Evolutionary conservation across 23 red algal species (phyloP).

Genomic region (Gracilaria vermiculophylla): DNA sequence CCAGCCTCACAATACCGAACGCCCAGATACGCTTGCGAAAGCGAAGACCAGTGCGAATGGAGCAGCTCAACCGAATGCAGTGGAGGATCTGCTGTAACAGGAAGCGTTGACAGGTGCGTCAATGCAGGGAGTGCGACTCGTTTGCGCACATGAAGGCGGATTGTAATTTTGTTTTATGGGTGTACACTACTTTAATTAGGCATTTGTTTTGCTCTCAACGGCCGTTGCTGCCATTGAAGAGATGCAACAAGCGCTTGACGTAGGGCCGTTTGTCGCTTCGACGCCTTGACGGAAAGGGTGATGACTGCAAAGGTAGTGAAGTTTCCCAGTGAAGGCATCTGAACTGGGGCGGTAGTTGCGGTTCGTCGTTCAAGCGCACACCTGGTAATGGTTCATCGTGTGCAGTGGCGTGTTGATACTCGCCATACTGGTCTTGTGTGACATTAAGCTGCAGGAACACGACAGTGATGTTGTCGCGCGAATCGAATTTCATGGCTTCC

Average conservation of each 20-base stretch:
- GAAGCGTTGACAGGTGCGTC: no score
- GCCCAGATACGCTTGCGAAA: no score
- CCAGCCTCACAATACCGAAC: no score
- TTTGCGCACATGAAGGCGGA: neutral
- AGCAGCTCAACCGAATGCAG: no score
- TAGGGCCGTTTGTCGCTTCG: neutral
- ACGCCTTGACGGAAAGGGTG: neutral
- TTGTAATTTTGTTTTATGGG: neutral
- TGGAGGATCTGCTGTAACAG: no score
- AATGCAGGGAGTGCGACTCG: no score
- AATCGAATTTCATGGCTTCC: neutral
- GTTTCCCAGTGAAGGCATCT: conserved; percentile 2
- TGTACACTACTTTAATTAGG: neutral
- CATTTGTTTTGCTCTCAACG: neutral
- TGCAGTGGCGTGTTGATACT: neutral
- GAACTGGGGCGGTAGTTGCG: neutral
- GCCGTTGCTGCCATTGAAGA: neutral
- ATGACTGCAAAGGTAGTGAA: neutral
- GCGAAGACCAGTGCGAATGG: no score
- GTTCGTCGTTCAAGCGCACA: neutral
- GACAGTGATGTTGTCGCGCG: neutral
- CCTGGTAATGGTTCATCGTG: neutral
- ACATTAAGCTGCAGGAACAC: neutral
- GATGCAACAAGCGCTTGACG: neutral
- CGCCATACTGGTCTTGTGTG: neutral